Evolutionary conservation across 371 early-diverging fungal species (phyloP).

Genomic region (Actinomortierella ambigua): DNA sequence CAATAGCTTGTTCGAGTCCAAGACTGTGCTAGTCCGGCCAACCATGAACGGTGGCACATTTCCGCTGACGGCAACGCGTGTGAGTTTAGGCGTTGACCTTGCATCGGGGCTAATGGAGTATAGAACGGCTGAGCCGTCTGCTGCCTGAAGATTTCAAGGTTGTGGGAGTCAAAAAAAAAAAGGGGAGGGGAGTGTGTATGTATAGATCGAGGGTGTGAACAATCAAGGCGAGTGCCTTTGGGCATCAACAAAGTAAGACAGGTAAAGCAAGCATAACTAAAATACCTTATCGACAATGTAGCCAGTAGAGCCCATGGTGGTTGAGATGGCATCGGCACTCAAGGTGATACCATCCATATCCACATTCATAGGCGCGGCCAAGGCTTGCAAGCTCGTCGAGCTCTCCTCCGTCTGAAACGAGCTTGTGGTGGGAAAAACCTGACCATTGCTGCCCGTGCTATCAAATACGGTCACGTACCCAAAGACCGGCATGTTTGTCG

Average conservation of each 20-base stretch:
- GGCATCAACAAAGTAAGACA: no score
- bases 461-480: slow-evolving; percentile 37
- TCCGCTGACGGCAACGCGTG: slow-evolving; percentile 6
- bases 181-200: no score
- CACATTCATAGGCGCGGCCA: slow-evolving; percentile 18
- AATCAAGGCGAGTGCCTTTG: no score
- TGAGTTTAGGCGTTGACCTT: slow-evolving; percentile 9
- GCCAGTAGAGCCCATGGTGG: slow-evolving; percentile 21
- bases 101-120: slow-evolving; percentile 21
- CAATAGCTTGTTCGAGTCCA: slow-evolving; percentile 5
- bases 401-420: background rate
- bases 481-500: slow-evolving; percentile 23
- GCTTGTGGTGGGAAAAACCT: slow-evolving; percentile 11
- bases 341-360: slow-evolving; percentile 29
- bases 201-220: no score
- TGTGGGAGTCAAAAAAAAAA: no score
- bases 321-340: slow-evolving; percentile 20
- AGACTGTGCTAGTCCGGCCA: slow-evolving; percentile 11
- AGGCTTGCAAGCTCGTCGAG: background rate
- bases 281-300: slow-evolving; percentile 37
- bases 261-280: no score
- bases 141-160: background rate
- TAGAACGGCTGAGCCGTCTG: slow-evolving; percentile 21
- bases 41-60: slow-evolving; percentile 28
- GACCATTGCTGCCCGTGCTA: slow-evolving; percentile 2